phyloP scores from a whole-genome alignment of 2,329 filamentous ascomycete genomes.

The Fonsecaea monophora region DNA sequence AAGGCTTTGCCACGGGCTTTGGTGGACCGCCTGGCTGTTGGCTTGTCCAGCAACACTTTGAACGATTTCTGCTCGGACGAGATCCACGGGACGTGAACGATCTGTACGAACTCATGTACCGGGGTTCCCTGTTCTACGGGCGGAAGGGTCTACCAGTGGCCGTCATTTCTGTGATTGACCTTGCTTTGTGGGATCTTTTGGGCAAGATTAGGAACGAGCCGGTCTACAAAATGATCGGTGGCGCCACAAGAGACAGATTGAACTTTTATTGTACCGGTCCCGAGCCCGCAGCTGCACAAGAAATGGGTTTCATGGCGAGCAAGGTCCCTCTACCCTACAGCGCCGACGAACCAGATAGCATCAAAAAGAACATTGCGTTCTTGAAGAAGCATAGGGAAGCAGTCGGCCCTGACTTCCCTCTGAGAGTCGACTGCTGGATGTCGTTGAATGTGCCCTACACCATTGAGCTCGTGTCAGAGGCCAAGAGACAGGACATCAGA shows the following conservation, averaged over 20 bases:
- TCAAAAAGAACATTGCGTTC: constrained; percentile 90
- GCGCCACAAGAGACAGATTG: constrained; percentile 76
- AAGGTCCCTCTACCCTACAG: constrained; percentile 92
- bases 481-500: constrained; percentile 77
- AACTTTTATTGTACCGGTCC: constrained; percentile 96
- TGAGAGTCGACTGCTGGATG: constrained; percentile 98
- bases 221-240: constrained; percentile 92
- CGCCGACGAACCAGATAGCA: constrained; percentile 79
- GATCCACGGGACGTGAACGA: constrained; percentile 91
- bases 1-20: constrained; percentile 92
- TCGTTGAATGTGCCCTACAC: constrained; percentile 90
- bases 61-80: constrained; percentile 85
- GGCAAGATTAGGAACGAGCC: constrained; percentile 92
- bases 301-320: constrained; percentile 87
- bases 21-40: constrained; percentile 92
- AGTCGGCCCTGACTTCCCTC: constrained; percentile 86
- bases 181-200: constrained; percentile 89
- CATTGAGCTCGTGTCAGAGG: constrained; percentile 85
- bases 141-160: constrained; percentile 89
- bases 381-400: constrained; percentile 81
- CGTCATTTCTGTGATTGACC: constrained; percentile 91
- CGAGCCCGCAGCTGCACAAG: constrained; percentile 77
- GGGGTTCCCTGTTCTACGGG: constrained; percentile 94
- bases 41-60: constrained; percentile 92
- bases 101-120: constrained; percentile 96